Percentiles rank a stretch among this genome's conserved stretches.
These are phyloP conservation scores for Geotrichum reessii DNA, from an alignment of 1,139 yeast genomes.

Conservation along the genomic window DNA sequence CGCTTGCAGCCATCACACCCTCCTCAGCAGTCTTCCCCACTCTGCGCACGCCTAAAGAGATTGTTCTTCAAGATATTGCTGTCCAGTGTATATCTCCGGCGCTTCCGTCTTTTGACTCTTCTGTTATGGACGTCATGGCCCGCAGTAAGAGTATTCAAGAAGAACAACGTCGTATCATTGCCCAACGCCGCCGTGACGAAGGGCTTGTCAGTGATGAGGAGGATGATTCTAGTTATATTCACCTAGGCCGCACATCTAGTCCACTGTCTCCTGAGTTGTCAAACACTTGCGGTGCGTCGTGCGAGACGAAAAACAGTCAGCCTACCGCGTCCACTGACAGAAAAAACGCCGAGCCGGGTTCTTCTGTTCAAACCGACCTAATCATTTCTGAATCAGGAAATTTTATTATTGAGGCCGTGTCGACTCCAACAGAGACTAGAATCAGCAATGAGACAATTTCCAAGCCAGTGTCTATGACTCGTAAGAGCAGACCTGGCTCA, in stretches of 20 bases:
- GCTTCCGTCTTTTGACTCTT: conserved; percentile 29
- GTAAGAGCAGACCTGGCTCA: conserved; percentile 12
- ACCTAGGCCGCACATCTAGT: not conserved
- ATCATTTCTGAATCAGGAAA: conserved; percentile 16
- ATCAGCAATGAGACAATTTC: conserved; percentile 1
- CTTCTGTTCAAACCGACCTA: conserved; percentile 11
- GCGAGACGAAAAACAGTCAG: not conserved
- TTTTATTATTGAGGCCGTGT: conserved; percentile 18
- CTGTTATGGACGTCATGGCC: conserved; percentile 17
- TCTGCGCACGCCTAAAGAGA: conserved; percentile 33
- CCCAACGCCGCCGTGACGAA: conserved; percentile 23
- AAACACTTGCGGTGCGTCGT: not conserved
- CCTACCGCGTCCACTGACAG: not conserved
- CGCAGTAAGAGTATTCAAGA: conserved; percentile 28
- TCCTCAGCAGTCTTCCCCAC: conserved; percentile 15
- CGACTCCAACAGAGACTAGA: conserved; percentile 16
- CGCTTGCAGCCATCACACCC: conserved; percentile 13
- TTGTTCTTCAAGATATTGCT: conserved; percentile 33
- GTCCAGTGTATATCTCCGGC: conserved; percentile 41
- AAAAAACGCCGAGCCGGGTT: not conserved
- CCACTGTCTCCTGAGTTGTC: conserved; percentile 2
- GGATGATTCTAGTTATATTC: conserved; percentile 4
- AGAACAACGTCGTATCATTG: conserved; percentile 35
- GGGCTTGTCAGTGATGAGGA: conserved; percentile 3
- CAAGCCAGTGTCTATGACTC: conserved; percentile 1